phyloP scores from a whole-genome alignment of 352 stramenopile genomes.

The Pythium phragmitis region DNA sequence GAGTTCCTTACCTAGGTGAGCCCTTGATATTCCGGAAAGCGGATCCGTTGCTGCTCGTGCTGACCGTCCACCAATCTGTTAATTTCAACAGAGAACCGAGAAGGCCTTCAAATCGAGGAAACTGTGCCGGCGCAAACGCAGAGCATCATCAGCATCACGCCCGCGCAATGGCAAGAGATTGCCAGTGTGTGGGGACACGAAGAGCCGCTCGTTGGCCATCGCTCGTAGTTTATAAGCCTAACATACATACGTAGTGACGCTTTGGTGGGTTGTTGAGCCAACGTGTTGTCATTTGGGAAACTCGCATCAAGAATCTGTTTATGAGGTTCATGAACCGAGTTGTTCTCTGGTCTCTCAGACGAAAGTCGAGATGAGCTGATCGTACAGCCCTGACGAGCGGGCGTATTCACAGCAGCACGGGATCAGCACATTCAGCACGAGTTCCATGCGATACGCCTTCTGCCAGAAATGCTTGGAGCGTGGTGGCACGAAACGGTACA shows the following conservation, averaged over 20 bases:
- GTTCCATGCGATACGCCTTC: constrained; percentile 79
- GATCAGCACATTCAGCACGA: constrained; percentile 75
- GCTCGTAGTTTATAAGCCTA: constrained; percentile 23
- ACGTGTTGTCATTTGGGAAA: background rate
- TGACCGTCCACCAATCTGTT: background rate
- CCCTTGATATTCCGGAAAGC: background rate
- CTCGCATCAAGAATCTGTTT: background rate
- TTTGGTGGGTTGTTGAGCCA: background rate
- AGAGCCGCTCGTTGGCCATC: constrained; percentile 69
- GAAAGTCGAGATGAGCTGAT: constrained; percentile 22
- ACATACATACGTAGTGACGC: background rate
- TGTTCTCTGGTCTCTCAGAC: constrained; percentile 2
- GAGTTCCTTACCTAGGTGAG: constrained; percentile 66
- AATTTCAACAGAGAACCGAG: constrained; percentile 57
- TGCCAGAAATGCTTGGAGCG: constrained; percentile 76
- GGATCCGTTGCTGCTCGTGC: background rate
- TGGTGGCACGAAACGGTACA: constrained; percentile 78
- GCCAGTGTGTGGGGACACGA: constrained; percentile 35
- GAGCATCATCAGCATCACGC: constrained; percentile 83
- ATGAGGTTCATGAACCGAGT: background rate
- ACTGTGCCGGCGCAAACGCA: constrained; percentile 59
- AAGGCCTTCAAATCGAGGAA: constrained; percentile 43
- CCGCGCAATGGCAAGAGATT: constrained; percentile 65
- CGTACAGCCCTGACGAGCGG: constrained; percentile 23
- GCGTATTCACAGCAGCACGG: constrained; percentile 75